Evolutionary conservation across 345 rosid species (phyloP), one percentile per base, ranked within the genome.

Genomic region (Trapa incisa): DNA sequence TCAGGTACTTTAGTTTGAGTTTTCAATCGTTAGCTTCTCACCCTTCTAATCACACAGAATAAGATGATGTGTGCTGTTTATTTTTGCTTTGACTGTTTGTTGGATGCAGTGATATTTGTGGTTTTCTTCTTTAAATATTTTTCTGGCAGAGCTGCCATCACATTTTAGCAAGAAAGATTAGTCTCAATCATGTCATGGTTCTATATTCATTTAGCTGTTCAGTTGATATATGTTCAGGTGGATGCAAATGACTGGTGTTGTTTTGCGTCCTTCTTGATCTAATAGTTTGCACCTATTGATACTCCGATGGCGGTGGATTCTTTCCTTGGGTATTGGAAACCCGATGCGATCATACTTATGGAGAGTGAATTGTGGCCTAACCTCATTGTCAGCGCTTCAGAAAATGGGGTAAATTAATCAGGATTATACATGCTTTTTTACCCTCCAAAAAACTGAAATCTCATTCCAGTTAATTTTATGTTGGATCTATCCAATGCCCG

Each of bases 341-440:
- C 98, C 33, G 82, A 35, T 73, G 85, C 85, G 33, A 79, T 87
- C 73, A 61, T 93, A 66, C 67, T 90, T 66, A 68, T 93, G 83
- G 98, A 93, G 84, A 88, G 85, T 60, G 98, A 90, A 74, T 76
- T 93, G 37, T 93, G 97, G 96, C 98, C 97, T 47, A 93, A 93
- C 74, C 94, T 93, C 58, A 80, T 90, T 36, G 78, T 93, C 78
- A 56, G 64, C 72, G 86, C 97, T 81, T 77, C 96, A 41, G 75
- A 70, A 71, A 77, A 77, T 75, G 80, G 74, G 64, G 94, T 93
- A 80, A 82, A 84, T 67, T 48, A 57, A 48, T 79, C 65, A 43
- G 37, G 13, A 48, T 50, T 61, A 47, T 36, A 37, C 48, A 33
- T 71, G 5, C 15, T 56, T 22, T 22, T 22, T 22, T 22, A 22